These are phyloP conservation scores for Trichosporon sp. DNA, from an alignment of 1,284 basidiomycete genomes.

Conservation along the genomic window DNA sequence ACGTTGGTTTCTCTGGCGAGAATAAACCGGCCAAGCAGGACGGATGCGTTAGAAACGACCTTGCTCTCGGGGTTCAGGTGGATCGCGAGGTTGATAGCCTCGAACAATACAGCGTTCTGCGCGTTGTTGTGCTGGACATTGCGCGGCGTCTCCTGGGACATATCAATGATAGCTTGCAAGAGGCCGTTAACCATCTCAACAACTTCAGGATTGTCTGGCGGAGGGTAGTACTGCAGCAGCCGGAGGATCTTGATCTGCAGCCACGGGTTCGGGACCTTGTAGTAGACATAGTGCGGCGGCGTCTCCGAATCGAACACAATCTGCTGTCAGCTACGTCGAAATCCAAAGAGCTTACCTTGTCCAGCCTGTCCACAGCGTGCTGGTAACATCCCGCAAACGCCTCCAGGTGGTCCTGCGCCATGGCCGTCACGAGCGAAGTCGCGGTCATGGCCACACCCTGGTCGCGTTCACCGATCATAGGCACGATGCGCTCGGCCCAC, in stretches of 20 bases:
- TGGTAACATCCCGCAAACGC: constrained; percentile 89
- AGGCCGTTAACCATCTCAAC: constrained; percentile 77
- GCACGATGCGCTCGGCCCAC: constrained; percentile 92
- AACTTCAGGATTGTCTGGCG: constrained; percentile 87
- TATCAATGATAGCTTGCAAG: constrained; percentile 86
- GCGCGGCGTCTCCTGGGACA: constrained; percentile 84
- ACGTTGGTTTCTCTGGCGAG: constrained; percentile 98
- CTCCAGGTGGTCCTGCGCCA: constrained; percentile 91
- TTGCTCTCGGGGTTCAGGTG: constrained; percentile 91
- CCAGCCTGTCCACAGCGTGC: constrained; percentile 86
- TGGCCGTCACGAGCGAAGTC: constrained; percentile 87
- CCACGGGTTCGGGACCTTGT: constrained; percentile 87
- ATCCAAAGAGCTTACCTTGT: constrained; percentile 63
- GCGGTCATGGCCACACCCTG: constrained; percentile 93
- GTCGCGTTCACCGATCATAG: constrained; percentile 91
- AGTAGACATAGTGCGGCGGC: constrained; percentile 87
- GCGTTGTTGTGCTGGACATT: constrained; percentile 99
- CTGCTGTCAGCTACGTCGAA: constrained; percentile 57
- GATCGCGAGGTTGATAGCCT: constrained; percentile 95
- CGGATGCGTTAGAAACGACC: constrained; percentile 85
- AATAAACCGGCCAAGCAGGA: constrained; percentile 91
- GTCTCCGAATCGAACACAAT: constrained; percentile 90
- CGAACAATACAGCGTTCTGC: constrained; percentile 96
- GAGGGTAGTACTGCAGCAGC: constrained; percentile 91
- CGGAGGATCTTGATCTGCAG: constrained; percentile 94